Conservation (phyloP, 2,329 filamentous ascomycete species). For the Penicillium palitans region DNA sequence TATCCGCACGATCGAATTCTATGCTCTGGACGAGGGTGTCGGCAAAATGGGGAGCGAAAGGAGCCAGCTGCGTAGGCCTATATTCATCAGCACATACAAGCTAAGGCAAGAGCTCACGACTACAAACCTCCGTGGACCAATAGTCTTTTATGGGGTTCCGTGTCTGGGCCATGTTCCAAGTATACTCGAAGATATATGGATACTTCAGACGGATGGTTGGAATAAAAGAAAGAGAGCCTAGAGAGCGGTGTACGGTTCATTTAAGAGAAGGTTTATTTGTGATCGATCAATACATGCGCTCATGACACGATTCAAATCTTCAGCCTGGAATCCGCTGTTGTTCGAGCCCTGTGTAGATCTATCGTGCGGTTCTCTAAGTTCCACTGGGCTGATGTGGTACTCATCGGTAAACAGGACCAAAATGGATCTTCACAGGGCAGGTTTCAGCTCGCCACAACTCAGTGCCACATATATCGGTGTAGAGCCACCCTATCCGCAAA, state of each 20-base stretch:
- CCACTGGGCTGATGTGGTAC: no score
- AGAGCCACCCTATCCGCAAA: no score
- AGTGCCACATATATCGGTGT: no score
- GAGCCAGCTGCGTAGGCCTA: constrained; percentile 11
- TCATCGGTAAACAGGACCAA: no score
- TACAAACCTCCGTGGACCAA: constrained; percentile 9
- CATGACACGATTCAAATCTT: background rate
- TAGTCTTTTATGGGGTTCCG: constrained; percentile 1
- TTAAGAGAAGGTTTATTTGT: background rate
- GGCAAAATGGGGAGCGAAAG: constrained; percentile 13
- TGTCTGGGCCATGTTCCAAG: background rate
- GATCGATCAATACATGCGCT: background rate
- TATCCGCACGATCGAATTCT: constrained; percentile 4
- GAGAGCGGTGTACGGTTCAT: background rate
- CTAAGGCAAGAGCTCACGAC: background rate
- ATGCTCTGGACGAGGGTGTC: constrained; percentile 4
- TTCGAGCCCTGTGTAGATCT: no score
- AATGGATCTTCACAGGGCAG: no score
- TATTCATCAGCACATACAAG: background rate
- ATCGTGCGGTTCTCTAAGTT: no score
- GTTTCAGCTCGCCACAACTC: no score
- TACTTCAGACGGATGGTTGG: background rate
- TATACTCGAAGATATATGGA: background rate
- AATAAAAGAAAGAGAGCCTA: background rate
- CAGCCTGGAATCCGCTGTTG: background rate